These are phyloP conservation scores for Nitzschia sp. DNA, from an alignment of 108 stramenopile species.

Conservation along the genomic window DNA sequence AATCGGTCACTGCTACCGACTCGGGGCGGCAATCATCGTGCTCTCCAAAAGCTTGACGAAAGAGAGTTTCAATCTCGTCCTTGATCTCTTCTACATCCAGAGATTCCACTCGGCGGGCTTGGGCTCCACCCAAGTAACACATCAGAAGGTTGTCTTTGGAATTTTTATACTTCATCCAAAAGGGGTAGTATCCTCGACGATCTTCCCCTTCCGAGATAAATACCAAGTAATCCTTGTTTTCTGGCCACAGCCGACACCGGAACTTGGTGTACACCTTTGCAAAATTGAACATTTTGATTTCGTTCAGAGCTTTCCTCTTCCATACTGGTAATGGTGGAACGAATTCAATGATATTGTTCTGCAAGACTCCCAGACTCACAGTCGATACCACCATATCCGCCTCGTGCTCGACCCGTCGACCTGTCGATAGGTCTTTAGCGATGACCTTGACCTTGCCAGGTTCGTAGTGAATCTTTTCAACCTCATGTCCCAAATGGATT, in stretches of 20 bases:
- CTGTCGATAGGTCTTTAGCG: slow-evolving; percentile 13
- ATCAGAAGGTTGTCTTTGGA: slow-evolving; percentile 19
- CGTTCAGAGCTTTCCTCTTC: slow-evolving; percentile 48
- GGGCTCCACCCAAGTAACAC: slow-evolving; percentile 26
- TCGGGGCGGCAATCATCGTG: slow-evolving; percentile 15
- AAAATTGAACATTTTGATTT: slow-evolving; percentile 36
- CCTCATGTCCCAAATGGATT: not conserved
- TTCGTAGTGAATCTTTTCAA: slow-evolving; percentile 14
- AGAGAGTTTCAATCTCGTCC: slow-evolving; percentile 25
- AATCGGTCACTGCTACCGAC: slow-evolving; percentile 25
- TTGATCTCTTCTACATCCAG: slow-evolving; percentile 16
- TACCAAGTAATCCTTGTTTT: slow-evolving; percentile 14
- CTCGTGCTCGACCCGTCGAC: slow-evolving; percentile 3
- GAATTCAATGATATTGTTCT: slow-evolving; percentile 42
- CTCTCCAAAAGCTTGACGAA: slow-evolving; percentile 16
- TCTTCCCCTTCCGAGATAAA: slow-evolving; percentile 10
- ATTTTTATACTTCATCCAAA: slow-evolving; percentile 28
- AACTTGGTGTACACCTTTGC: slow-evolving; percentile 29
- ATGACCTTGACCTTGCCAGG: slow-evolving; percentile 17
- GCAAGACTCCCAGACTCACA: slow-evolving; percentile 54
- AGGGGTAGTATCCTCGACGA: slow-evolving; percentile 18
- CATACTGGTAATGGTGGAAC: slow-evolving; percentile 43
- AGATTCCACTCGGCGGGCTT: slow-evolving; percentile 26
- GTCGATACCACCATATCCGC: slow-evolving; percentile 43
- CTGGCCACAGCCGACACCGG: slow-evolving; percentile 7